Evolutionary conservation across 805 yeast species (phyloP).

Genomic region (Wickerhamiella nectarea): DNA sequence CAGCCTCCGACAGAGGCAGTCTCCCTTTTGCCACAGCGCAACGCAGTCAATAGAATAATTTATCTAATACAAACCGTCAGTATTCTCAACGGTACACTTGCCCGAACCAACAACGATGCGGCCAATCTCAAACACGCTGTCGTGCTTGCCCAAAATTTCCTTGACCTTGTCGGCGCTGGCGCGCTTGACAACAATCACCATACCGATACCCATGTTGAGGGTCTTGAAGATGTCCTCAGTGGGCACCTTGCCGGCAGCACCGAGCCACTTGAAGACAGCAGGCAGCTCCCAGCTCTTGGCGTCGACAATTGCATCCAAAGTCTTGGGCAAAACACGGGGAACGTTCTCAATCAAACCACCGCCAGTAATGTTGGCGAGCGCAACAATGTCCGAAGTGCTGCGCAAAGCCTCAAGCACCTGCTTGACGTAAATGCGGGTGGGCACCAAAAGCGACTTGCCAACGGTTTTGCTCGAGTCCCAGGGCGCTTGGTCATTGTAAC

Average conservation of each 20-base stretch:
- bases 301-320: slow-evolving; percentile 70
- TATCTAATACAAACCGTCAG: slow-evolving; percentile 25
- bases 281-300: slow-evolving; percentile 73
- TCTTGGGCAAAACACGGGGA: slow-evolving; percentile 82
- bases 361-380: slow-evolving; percentile 95
- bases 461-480: slow-evolving; percentile 61
- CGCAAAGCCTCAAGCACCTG: slow-evolving; percentile 61
- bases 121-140: slow-evolving; percentile 62
- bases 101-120: slow-evolving; percentile 36
- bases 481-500: slow-evolving; percentile 68
- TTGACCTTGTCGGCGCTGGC: slow-evolving; percentile 47
- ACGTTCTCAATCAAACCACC: slow-evolving; percentile 95
- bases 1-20: too few species aligned
- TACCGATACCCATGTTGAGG: slow-evolving; percentile 91
- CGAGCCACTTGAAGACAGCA: slow-evolving; percentile 86
- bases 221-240: slow-evolving; percentile 73
- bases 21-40: too few species aligned
- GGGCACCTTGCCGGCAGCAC: slow-evolving; percentile 83
- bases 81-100: slow-evolving; percentile 25
- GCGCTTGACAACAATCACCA: slow-evolving; percentile 72
- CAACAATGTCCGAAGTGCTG: slow-evolving; percentile 45
- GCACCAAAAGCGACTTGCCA: slow-evolving; percentile 76
- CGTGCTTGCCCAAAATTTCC: slow-evolving; percentile 51
- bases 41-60: not conserved
- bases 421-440: slow-evolving; percentile 90